Base-by-base conservation (phyloP, 495 filamentous ascomycete species). In the Hypoxylon trugodes region DNA sequence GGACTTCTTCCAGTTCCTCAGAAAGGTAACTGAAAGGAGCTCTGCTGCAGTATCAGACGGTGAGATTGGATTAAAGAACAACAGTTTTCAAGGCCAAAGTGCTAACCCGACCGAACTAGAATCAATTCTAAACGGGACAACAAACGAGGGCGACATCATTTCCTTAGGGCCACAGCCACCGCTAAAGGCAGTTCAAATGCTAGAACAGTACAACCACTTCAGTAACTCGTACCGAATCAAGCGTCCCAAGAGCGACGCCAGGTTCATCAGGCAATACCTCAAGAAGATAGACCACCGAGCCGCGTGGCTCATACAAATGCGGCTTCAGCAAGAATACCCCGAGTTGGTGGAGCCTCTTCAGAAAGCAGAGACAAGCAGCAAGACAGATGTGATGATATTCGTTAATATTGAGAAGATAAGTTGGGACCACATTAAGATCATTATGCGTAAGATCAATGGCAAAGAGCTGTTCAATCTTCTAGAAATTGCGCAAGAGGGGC, bases 121-220 rank as follows among this genome's bases (percentile, higher is more conserved):
- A 26, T 43, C 21, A 0, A 5, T 38, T 16, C 28, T 13, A 12
- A 8, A 40, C 2, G 36, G 4, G 7, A 18, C 35, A 3, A 13
- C 19, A 33, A 10, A 35, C 28, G 61, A 47, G 22, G 30, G 18
- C 12, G 40, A 15, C 9, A 5, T 25, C 16, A 6, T 12, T 4
- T 28, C 57, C 0, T 50, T 37, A 2, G 46, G 36, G 12, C 36
- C 57, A 6, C 63, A 51, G 12, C 63, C 63, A 6, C 57, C 57
- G 3, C 52, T 30, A 10, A 57, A 53, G 26, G 64, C 64, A 12
- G 38, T 33, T 12, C 46, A 47, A 7, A 48, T 67, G 46, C 51
- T 67, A 19, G 64, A 67, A 13, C 51, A 61, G 26, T 67, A 67
- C 47, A 67, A 67, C 47, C 58, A 67, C 40, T 67, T 61, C 15